Conservation (phyloP, 257 asterid species). For the Scutellaria barbata region DNA sequence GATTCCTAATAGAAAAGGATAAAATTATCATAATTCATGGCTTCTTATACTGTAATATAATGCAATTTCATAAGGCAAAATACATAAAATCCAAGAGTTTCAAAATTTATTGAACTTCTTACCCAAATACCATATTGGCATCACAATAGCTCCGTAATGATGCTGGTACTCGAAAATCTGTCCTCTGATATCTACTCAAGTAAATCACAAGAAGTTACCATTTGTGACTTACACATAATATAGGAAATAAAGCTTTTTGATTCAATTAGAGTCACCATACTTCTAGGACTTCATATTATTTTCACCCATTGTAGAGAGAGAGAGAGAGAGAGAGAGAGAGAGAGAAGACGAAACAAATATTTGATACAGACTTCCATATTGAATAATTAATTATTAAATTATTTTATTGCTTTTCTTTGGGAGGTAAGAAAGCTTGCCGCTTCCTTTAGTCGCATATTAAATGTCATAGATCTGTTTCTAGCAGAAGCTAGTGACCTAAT, state of each 20-base stretch:
- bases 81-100: background rate
- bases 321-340: no score
- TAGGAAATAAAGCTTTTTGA: conserved; percentile 5
- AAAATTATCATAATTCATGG: conserved; percentile 12
- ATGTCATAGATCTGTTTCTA: background rate
- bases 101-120: conserved; percentile 33
- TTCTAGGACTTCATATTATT: no score
- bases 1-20: conserved; percentile 19
- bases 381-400: background rate
- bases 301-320: no score
- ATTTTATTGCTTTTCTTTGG: background rate
- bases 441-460: background rate
- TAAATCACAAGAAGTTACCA: conserved; percentile 26
- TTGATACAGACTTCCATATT: background rate
- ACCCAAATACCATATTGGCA: conserved; percentile 53
- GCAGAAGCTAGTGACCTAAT: background rate
- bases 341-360: background rate
- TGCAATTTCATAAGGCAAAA: conserved; percentile 5
- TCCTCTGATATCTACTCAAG: conserved; percentile 70
- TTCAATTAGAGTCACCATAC: no score
- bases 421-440: conserved; percentile 7
- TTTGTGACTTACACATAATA: conserved; percentile 14
- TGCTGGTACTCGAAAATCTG: conserved; percentile 81
- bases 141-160: conserved; percentile 63
- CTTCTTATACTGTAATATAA: conserved; percentile 10